These are phyloP conservation scores for Candida tropicalis DNA, from an alignment of 1,139 yeast genomes.

Conservation along the genomic window DNA sequence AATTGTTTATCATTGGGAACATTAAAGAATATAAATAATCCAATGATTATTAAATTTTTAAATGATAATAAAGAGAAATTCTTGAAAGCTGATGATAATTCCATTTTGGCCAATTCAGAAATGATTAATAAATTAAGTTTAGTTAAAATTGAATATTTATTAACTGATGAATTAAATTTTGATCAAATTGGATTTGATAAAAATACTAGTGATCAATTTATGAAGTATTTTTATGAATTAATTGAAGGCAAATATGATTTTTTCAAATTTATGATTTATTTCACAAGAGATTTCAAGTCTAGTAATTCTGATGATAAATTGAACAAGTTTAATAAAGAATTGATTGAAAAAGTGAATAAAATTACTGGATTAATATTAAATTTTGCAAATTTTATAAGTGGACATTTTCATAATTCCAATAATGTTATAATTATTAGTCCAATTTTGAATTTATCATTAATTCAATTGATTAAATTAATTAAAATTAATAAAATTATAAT, in stretches of 20 bases:
- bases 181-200: conserved; percentile 6
- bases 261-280: neutral
- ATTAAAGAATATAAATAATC: conserved; percentile 37
- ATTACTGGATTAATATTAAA: conserved; percentile 40
- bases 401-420: conserved; percentile 11
- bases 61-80: conserved; percentile 9
- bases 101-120: conserved; percentile 7
- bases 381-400: conserved; percentile 29
- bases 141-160: conserved; percentile 18
- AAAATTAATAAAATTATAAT: conserved; percentile 38
- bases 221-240: conserved; percentile 13
- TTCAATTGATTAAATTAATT: conserved; percentile 38
- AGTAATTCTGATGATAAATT: neutral
- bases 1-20: conserved; percentile 61
- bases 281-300: conserved; percentile 2
- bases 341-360: conserved; percentile 29
- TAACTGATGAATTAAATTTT: conserved; percentile 10
- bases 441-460: conserved; percentile 35
- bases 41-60: conserved; percentile 21
- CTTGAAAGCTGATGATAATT: conserved; percentile 10
- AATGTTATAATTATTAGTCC: conserved; percentile 29
- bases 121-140: conserved; percentile 22
- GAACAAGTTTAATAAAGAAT: conserved; percentile 20
- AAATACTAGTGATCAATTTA: conserved; percentile 7
- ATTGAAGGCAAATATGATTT: conserved; percentile 24